Evolutionary conservation across 352 stramenopile genomes (phyloP).

Genomic region (Pythium folliculosum): DNA sequence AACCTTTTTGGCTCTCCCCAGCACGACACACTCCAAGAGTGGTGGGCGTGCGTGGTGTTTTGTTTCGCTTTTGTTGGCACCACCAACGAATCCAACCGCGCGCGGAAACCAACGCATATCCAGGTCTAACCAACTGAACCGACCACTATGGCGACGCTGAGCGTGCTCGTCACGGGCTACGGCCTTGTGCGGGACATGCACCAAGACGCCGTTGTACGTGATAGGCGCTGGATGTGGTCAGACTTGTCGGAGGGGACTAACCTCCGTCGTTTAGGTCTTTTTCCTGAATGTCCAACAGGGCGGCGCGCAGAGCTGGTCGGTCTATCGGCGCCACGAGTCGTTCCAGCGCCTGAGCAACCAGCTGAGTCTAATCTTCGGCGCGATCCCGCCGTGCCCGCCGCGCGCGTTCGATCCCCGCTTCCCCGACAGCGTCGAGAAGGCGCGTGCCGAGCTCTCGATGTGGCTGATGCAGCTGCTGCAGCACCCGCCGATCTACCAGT

Average conservation of each 20-base stretch:
- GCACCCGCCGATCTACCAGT: conserved; percentile 80
- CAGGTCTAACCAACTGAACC: not conserved
- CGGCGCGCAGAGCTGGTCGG: conserved; percentile 61
- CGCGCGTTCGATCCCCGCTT: conserved; percentile 61
- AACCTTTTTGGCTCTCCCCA: conserved; percentile 6
- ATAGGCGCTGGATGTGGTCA: not conserved
- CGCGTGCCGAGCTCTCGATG: conserved; percentile 70
- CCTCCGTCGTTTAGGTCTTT: conserved; percentile 49
- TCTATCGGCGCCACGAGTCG: conserved; percentile 74
- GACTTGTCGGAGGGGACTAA: not conserved
- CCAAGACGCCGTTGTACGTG: conserved; percentile 54
- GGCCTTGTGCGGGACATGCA: conserved; percentile 58
- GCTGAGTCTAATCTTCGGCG: conserved; percentile 69
- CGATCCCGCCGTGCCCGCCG: conserved; percentile 58
- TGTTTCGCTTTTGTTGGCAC: conserved; percentile 3
- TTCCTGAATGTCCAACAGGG: conserved; percentile 76
- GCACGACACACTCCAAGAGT: not conserved
- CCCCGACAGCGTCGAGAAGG: conserved; percentile 71
- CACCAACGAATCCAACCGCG: conserved; percentile 12
- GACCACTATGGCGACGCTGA: conserved; percentile 60
- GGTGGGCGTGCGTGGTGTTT: conserved; percentile 6
- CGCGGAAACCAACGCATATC: not conserved
- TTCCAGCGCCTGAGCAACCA: conserved; percentile 75
- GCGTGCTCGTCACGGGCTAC: conserved; percentile 74
- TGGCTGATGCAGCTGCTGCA: conserved; percentile 84